A percentile compares a stretch with the other conserved stretches of the same genome.
These are phyloP conservation scores for Bipolaris oryzae DNA, from an alignment of 2,329 filamentous ascomycete species.

Conservation along the genomic window DNA sequence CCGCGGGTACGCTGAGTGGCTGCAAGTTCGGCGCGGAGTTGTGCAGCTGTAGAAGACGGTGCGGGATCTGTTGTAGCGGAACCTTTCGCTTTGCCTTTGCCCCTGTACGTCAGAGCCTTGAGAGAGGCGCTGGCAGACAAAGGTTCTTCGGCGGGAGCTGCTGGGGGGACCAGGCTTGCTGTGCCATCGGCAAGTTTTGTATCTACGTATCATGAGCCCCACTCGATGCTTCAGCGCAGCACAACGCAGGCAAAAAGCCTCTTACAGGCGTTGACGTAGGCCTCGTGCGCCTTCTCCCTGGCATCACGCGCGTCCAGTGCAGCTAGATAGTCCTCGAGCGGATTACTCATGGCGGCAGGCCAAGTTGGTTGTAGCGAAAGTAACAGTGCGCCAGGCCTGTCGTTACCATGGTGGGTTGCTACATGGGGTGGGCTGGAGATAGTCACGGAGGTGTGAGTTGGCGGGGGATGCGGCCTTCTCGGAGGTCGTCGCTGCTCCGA, in stretches of 20 bases:
- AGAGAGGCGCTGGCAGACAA: conserved; percentile 25
- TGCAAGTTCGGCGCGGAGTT: conserved; percentile 67
- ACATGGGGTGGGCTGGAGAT: conserved; percentile 22
- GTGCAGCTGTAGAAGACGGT: conserved; percentile 31
- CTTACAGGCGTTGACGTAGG: conserved; percentile 81
- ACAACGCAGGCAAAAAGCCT: neutral
- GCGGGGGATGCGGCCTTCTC: conserved; percentile 13
- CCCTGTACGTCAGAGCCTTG: conserved; percentile 34
- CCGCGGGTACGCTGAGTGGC: conserved; percentile 77
- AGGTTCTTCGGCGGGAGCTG: conserved; percentile 26
- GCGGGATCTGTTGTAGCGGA: conserved; percentile 20
- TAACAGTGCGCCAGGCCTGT: conserved; percentile 4
- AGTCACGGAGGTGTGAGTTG: conserved; percentile 17
- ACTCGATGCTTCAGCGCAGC: neutral
- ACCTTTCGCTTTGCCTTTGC: conserved; percentile 22
- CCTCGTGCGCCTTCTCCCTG: conserved; percentile 67
- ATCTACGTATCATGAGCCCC: conserved; percentile 40
- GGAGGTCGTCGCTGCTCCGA: conserved; percentile 27
- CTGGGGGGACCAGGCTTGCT: conserved; percentile 40
- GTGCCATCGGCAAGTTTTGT: conserved; percentile 55
- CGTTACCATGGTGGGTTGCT: conserved; percentile 32
- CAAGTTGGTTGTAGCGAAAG: conserved; percentile 7
- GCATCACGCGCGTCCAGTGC: conserved; percentile 75
- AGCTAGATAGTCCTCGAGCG: conserved; percentile 80
- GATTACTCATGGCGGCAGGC: conserved; percentile 64